Percentiles rank a stretch among this genome's conserved stretches.
Conservation (phyloP, 208 protist genomes). For the Phytomonas sp. region DNA sequence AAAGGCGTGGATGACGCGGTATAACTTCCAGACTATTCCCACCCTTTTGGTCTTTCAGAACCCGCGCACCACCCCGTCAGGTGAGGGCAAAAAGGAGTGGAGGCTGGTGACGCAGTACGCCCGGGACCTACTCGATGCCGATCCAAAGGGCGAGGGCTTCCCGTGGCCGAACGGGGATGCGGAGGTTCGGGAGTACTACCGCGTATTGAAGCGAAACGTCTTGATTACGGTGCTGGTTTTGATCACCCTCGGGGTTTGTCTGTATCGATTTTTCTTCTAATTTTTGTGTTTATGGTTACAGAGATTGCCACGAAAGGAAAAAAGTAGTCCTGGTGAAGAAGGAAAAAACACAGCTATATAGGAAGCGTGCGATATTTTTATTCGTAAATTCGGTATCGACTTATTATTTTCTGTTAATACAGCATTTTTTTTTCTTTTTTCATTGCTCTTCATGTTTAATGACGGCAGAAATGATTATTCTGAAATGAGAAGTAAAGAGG, state of each 20-base stretch:
- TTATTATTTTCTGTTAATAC: not conserved
- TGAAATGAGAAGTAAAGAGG: not conserved
- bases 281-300: not conserved
- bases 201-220: not conserved
- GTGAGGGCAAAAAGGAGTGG: not conserved
- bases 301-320: not conserved
- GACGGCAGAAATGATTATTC: not conserved
- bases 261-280: slow-evolving; percentile 1
- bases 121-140: slow-evolving; percentile 19
- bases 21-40: slow-evolving; percentile 25
- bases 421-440: slow-evolving; percentile 8
- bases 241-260: not conserved
- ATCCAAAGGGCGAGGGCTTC: slow-evolving; percentile 35
- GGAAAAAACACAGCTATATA: not conserved
- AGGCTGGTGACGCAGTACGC: slow-evolving; percentile 19
- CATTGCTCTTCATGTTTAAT: slow-evolving; percentile 4
- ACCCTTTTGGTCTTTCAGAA: slow-evolving; percentile 44
- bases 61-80: not conserved
- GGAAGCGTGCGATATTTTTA: not conserved
- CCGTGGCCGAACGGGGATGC: slow-evolving; percentile 27
- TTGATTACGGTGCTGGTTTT: slow-evolving; percentile 11
- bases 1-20: slow-evolving; percentile 11
- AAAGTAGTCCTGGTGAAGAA: not conserved
- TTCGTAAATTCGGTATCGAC: not conserved
- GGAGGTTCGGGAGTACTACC: not conserved